Base-by-base conservation (phyloP, 2,329 filamentous ascomycete genomes). In the Fusarium fujikuroi region DNA sequence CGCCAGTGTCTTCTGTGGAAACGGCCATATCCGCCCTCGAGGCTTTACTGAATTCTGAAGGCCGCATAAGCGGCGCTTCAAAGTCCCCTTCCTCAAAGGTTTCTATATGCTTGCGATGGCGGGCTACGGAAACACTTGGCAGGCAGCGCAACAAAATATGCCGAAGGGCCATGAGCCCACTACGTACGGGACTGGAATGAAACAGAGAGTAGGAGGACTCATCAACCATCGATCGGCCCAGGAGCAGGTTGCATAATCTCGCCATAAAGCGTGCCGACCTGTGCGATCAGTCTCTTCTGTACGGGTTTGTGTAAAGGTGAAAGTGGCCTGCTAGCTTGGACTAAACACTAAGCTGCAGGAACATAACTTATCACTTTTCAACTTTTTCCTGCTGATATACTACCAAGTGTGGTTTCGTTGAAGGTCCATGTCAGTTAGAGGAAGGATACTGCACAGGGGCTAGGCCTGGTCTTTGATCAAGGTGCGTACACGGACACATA, bases 51-150 rank as follows among this genome's bases (percentile, higher is more conserved):
- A 63, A 74, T 72, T 70, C 57, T 76, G 70, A 64, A 78, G 70
- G 68, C 58, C 78, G 79, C 79, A 80, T 80, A 77, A 79, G 77
- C 77, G 75, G 73, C 76, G 69, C 74, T 74, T 73, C 65, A 42
- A 47, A 53, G 28, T 53, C 19, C 49, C 56, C 72, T 69, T 50
- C 59, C 44, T 56, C 58, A 37, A 52, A 47, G 44, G 40, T 30
- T 59, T 47, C 60, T 57, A 25, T 56, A 60, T 66, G 59, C 63
- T 72, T 66, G 60, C 65, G 44, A 66, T 69, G 32, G 49, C 62
- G 49, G 63, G 58, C 49, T 57, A 66, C 71, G 71, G 75, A 37
- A 63, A 70, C 46, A 69, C 67, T 66, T 70, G 60, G 63, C 54
- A 60, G 50, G 43, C 56, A 50, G 59, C n/a, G 42, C 63, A 60